A percentile compares a stretch with the other conserved stretches of the same genome.
These are phyloP conservation scores for Tolypocladium inflatum DNA, from an alignment of 2,329 filamentous ascomycete genomes.

Conservation along the genomic window DNA sequence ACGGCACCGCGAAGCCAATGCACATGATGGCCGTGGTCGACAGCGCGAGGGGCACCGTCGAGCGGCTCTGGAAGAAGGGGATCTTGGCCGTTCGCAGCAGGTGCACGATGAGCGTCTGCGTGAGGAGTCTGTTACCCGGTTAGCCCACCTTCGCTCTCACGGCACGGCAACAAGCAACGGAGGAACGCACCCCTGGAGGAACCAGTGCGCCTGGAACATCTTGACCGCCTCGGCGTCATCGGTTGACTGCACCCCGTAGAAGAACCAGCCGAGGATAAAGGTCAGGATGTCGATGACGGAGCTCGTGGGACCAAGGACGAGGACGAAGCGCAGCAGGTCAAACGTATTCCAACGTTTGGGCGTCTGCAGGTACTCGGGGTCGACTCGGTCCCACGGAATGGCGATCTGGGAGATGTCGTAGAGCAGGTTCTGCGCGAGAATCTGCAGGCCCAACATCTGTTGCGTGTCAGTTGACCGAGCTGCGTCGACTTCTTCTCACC, in stretches of 20 bases:
- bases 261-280: conserved; percentile 13
- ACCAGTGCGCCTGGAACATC: conserved; percentile 16
- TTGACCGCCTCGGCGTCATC: conserved; percentile 6
- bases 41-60: conserved; percentile 10
- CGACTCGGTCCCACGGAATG: conserved; percentile 18
- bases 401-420: conserved; percentile 20
- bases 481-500: background rate
- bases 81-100: conserved; percentile 15
- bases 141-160: background rate
- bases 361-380: conserved; percentile 14
- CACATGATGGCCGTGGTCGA: conserved; percentile 14
- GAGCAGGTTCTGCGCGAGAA: conserved; percentile 17
- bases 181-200: conserved; percentile 12
- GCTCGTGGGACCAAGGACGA: conserved; percentile 16
- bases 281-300: conserved; percentile 17
- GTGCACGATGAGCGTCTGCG: conserved; percentile 18
- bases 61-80: conserved; percentile 15
- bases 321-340: conserved; percentile 17
- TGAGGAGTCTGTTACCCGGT: conserved; percentile 9
- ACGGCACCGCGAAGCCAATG: conserved; percentile 14
- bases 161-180: background rate
- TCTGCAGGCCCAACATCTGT: conserved; percentile 15
- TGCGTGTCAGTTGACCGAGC: background rate
- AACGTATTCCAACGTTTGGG: conserved; percentile 16
- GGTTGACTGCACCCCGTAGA: conserved; percentile 11